Conservation (phyloP, 2,329 filamentous ascomycete genomes). For the Colletotrichum destructivum region DNA sequence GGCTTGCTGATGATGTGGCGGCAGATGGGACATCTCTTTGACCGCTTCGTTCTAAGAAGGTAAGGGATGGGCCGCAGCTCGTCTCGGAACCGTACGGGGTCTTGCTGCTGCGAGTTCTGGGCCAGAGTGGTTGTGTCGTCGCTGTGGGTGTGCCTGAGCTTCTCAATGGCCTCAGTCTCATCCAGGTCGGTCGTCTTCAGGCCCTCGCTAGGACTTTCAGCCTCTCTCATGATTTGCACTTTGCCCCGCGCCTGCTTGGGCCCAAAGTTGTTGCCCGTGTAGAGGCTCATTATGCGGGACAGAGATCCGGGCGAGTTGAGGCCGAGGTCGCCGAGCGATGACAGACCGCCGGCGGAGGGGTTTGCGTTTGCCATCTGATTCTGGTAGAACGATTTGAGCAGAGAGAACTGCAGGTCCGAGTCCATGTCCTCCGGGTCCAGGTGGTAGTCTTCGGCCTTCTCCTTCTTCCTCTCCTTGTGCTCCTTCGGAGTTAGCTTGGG, state of each 20-base stretch:
- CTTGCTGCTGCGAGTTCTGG: conserved; percentile 66
- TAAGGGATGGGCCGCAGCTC: conserved; percentile 87
- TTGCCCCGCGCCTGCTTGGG: conserved; percentile 77
- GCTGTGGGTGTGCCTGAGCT: conserved; percentile 74
- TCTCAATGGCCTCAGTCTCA: conserved; percentile 73
- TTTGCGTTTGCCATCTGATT: conserved; percentile 79
- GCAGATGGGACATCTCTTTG: conserved; percentile 92
- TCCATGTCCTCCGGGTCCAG: conserved; percentile 66
- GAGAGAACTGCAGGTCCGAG: conserved; percentile 79
- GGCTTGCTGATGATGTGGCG: conserved; percentile 96
- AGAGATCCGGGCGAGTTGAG: conserved; percentile 85
- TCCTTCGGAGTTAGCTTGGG: conserved; percentile 66
- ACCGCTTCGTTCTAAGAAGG: conserved; percentile 90
- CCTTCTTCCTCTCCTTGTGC: conserved; percentile 66
- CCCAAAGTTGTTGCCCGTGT: conserved; percentile 77
- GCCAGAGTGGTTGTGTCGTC: conserved; percentile 69
- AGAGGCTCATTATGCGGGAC: conserved; percentile 91
- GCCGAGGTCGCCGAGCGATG: conserved; percentile 65
- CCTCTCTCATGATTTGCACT: conserved; percentile 81
- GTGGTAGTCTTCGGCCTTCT: conserved; percentile 61
- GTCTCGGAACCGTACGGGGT: conserved; percentile 74
- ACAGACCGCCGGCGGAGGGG: conserved; percentile 64
- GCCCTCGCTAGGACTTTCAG: conserved; percentile 79
- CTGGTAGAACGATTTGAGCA: conserved; percentile 86
- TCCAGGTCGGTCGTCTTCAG: conserved; percentile 74